Evolutionary conservation across 495 filamentous ascomycete species (phyloP).

Genomic region (Trichoderma orchidacearum): DNA sequence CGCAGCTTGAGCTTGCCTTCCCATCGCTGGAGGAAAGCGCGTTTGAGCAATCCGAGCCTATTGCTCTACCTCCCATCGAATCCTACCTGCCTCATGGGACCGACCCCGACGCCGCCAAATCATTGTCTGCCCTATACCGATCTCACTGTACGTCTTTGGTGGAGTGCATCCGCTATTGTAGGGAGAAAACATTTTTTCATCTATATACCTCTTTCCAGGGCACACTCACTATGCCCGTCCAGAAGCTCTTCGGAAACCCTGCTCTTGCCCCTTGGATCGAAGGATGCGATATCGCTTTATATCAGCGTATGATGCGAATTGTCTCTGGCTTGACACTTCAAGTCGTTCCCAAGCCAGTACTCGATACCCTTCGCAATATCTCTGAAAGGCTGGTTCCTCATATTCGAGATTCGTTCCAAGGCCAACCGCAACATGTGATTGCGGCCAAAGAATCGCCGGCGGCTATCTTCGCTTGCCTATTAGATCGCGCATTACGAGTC

Average conservation of each 20-base stretch:
- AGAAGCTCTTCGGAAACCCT: slow-evolving; percentile 77
- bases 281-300: slow-evolving; percentile 88
- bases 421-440: slow-evolving; percentile 69
- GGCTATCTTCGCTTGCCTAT: slow-evolving; percentile 70
- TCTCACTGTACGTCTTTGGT: slow-evolving; percentile 91
- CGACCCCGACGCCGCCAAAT: slow-evolving; percentile 69
- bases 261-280: slow-evolving; percentile 84
- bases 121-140: slow-evolving; percentile 73
- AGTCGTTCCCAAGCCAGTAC: slow-evolving; percentile 70
- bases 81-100: slow-evolving; percentile 61
- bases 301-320: slow-evolving; percentile 88
- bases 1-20: slow-evolving; percentile 54
- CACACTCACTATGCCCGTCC: slow-evolving; percentile 91
- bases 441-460: slow-evolving; percentile 78
- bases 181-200: slow-evolving; percentile 86
- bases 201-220: slow-evolving; percentile 94
- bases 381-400: slow-evolving; percentile 64
- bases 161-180: slow-evolving; percentile 88
- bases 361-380: slow-evolving; percentile 73
- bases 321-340: slow-evolving; percentile 74
- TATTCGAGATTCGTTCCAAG: slow-evolving; percentile 65
- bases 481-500: slow-evolving; percentile 76
- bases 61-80: slow-evolving; percentile 66
- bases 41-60: slow-evolving; percentile 45
- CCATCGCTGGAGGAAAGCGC: slow-evolving; percentile 35